Conservation (phyloP, 371 early-diverging fungal genomes). For the Choanephora cucurbitarum region DNA sequence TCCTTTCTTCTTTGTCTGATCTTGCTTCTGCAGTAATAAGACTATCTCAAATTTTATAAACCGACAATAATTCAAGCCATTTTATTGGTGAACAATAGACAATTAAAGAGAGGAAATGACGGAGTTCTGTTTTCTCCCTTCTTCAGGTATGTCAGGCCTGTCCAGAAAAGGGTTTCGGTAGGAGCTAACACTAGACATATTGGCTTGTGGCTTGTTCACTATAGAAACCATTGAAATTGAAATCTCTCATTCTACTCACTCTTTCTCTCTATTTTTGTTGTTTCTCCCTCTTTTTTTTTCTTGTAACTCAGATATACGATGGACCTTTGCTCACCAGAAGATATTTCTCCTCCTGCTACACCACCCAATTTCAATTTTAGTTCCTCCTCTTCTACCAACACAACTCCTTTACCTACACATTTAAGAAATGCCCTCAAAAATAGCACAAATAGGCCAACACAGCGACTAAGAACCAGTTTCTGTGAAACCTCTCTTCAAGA, state of each 20-base stretch:
- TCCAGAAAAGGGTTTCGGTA: too few species aligned
- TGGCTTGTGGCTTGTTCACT: not conserved
- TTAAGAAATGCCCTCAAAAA: constrained; percentile 8
- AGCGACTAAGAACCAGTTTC: constrained; percentile 22
- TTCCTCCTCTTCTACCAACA: constrained; percentile 16
- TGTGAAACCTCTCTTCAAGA: constrained; percentile 3
- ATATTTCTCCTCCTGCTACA: constrained; percentile 52
- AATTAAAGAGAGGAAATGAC: too few species aligned
- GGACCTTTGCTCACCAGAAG: constrained; percentile 29
- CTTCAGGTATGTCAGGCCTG: too few species aligned
- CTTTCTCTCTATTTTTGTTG: not conserved
- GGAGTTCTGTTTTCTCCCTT: too few species aligned
- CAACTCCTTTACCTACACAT: constrained; percentile 24
- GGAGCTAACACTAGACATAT: not conserved
- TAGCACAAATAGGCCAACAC: constrained; percentile 27
- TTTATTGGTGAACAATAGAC: too few species aligned
- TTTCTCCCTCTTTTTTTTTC: not conserved
- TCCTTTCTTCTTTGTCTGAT: too few species aligned
- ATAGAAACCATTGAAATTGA: not conserved
- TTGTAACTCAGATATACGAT: constrained; percentile 5
- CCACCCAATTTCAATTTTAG: constrained; percentile 43
- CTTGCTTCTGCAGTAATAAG: too few species aligned
- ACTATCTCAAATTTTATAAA: too few species aligned
- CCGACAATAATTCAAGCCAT: too few species aligned
- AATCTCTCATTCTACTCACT: not conserved